Conservation (phyloP, 192 early-diverging fungal genomes). For the Backusella australiensis region DNA sequence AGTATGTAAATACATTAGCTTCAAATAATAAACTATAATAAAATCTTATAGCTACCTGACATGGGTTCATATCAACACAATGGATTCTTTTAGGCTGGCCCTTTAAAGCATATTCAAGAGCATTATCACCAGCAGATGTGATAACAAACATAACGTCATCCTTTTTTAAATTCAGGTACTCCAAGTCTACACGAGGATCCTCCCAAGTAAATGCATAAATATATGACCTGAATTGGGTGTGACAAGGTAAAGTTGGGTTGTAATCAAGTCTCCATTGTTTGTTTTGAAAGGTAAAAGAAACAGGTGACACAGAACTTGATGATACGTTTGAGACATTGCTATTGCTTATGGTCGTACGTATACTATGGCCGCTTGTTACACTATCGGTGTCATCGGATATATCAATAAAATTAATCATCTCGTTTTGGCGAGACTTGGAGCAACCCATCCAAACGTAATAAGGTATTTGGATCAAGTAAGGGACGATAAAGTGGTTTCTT, state of each 20-base stretch:
- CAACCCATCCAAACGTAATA: conserved; percentile 86
- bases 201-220: conserved; percentile 91
- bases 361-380: conserved; percentile 6
- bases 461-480: conserved; percentile 72
- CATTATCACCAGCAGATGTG: conserved; percentile 82
- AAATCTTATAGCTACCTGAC: conserved; percentile 52
- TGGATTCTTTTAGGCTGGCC: conserved; percentile 67
- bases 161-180: conserved; percentile 61
- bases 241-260: conserved; percentile 47
- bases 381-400: conserved; percentile 19
- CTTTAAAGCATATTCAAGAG: conserved; percentile 73
- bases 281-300: conserved; percentile 32
- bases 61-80: conserved; percentile 89
- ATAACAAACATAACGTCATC: conserved; percentile 76
- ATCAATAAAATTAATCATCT: conserved; percentile 1
- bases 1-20: background rate
- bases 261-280: conserved; percentile 54
- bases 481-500: conserved; percentile 72
- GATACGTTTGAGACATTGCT: background rate
- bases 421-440: conserved; percentile 37
- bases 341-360: background rate
- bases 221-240: conserved; percentile 76
- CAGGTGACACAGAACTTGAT: background rate
- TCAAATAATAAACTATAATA: background rate
- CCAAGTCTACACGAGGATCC: conserved; percentile 73